phyloP scores from a whole-genome alignment of 345 rosid species.

The Combretum micranthum region DNA sequence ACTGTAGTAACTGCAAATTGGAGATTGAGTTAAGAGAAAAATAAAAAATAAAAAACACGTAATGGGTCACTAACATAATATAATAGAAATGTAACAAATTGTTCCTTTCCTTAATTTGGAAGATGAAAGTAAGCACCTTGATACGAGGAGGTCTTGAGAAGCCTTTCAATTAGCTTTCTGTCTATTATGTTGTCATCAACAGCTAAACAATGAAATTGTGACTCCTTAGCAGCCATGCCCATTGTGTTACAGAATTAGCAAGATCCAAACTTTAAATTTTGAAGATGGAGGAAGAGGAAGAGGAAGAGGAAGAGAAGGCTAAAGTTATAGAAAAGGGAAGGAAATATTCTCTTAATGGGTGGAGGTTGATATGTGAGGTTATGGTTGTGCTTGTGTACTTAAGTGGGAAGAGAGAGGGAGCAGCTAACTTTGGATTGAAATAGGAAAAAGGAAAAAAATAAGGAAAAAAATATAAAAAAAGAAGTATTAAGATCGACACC shows the following conservation, averaged over 20 bases:
- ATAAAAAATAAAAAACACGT: neutral
- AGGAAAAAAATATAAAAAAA: slow-evolving; percentile 12
- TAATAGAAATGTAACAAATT: neutral
- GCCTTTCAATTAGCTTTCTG: slow-evolving; percentile 77
- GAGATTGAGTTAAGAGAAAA: neutral
- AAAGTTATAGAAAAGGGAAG: neutral
- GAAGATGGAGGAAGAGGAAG: neutral
- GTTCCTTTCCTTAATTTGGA: neutral
- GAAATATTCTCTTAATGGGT: neutral
- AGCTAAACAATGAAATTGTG: slow-evolving; percentile 81
- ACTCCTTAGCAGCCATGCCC: slow-evolving; percentile 54
- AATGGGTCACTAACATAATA: neutral
- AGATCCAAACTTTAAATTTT: neutral
- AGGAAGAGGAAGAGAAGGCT: slow-evolving; percentile 8
- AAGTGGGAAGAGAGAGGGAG: neutral
- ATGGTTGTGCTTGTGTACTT: neutral
- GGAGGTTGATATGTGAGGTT: neutral
- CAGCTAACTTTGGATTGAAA: neutral
- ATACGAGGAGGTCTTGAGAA: slow-evolving; percentile 86
- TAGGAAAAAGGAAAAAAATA: slow-evolving; percentile 3
- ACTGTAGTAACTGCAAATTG: slow-evolving; percentile 52
- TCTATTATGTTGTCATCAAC: slow-evolving; percentile 87
- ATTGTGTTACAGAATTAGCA: slow-evolving; percentile 20
- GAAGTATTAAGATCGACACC: slow-evolving; percentile 28
- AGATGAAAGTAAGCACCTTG: slow-evolving; percentile 41